phyloP scores from a whole-genome alignment of 345 rosid genomes.

The Gossypium australe region DNA sequence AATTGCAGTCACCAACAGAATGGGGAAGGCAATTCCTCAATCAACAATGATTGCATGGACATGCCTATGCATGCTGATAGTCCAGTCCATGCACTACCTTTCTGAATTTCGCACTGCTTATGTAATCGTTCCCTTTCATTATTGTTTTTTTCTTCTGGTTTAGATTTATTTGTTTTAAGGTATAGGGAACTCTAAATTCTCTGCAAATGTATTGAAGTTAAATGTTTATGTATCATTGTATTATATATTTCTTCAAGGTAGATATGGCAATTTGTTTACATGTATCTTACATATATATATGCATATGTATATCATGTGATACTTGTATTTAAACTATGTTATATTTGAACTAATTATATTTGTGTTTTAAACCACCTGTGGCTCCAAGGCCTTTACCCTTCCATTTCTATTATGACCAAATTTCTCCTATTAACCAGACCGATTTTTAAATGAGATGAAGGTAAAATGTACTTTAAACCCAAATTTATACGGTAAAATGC shows the following conservation, averaged over 20 bases:
- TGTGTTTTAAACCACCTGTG: no score
- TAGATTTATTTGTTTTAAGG: slow-evolving; percentile 5
- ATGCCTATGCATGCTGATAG: slow-evolving; percentile 54
- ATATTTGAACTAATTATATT: no score
- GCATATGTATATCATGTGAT: no score
- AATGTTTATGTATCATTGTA: background rate
- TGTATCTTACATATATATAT: background rate
- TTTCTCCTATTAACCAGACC: no score
- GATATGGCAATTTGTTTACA: background rate
- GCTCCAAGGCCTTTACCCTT: no score
- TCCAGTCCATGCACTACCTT: slow-evolving; percentile 29
- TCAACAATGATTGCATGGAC: slow-evolving; percentile 42
- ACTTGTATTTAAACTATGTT: no score
- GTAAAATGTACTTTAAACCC: no score
- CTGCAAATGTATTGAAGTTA: background rate
- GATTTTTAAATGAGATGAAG: no score
- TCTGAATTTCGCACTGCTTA: background rate
- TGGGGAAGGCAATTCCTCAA: slow-evolving; percentile 7
- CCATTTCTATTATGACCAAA: no score
- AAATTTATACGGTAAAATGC: no score
- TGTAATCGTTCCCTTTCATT: no score
- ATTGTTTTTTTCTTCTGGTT: background rate
- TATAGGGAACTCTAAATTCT: background rate
- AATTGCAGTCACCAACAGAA: background rate
- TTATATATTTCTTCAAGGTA: background rate